Evolutionary conservation across 768 basidiomycete species (phyloP), one percentile per base, ranked within the genome.

Genomic region (Pleurotus giganteus): DNA sequence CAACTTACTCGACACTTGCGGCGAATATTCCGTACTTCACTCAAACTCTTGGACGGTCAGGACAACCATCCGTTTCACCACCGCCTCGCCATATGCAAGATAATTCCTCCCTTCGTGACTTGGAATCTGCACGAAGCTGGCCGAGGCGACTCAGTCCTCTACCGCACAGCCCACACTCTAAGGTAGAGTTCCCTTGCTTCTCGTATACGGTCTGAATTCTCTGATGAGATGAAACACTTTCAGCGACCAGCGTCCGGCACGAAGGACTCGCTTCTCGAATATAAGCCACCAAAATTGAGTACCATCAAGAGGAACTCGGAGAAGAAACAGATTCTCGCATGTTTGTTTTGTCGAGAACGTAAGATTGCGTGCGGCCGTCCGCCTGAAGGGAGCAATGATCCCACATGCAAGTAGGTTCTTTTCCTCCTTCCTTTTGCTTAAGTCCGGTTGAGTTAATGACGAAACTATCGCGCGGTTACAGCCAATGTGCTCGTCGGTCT

Each of bases 401-500:
- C 68, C 41, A 74, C 77, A 0, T 80, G 79, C 79, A 79, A 80
- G 79, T 80, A 58, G 66, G 79, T 58, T 13, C 56, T 51, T n/a
- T n/a, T n/a, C n/a, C n/a, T n/a, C n/a, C n/a, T n/a, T n/a, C n/a
- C n/a, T n/a, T 27, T 54, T 4, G 36, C 9, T n/a, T 36, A 9
- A 53, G 28, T 8, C 49, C 42, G 44, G 23, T 45, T 57, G 26
- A 17, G 28, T 19, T 29, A 2, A 11, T 34, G 32, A 19, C 29
- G 8, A n/a, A 36, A 11, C 34, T 36, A 11, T 36, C 34, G 9
- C n/a, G 9, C 51, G 15, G 11, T 21, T 15, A 26, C 39, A 53
- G 51, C 34, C 80, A 82, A 67, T 82, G 80, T 59, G 74, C 74
- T 21, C 71, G 78, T 39, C 73, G 80, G 8, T 73, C 75, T 51